Evolutionary conservation across 495 filamentous ascomycete genomes (phyloP).

Genomic region (Xeromyces bisporus): DNA sequence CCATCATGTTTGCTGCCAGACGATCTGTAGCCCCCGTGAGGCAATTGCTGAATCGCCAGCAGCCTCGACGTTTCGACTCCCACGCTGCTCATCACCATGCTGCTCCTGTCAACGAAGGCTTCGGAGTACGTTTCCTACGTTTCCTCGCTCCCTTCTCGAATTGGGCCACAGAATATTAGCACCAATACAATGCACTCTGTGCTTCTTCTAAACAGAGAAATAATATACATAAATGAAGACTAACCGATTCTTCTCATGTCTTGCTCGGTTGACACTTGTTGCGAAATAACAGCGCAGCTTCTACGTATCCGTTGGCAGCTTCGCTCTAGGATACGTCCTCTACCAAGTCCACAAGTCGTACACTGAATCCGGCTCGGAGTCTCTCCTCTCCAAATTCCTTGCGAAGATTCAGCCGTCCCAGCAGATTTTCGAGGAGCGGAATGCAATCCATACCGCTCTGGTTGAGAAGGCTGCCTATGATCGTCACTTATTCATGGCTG

Average conservation of each 20-base stretch:
- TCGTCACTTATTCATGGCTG: conserved; percentile 45
- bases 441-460: conserved; percentile 42
- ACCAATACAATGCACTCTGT: too few relatives aligned
- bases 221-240: too few relatives aligned
- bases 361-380: conserved; percentile 30
- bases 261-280: conserved; percentile 2
- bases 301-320: conserved; percentile 42
- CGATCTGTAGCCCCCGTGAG: conserved; percentile 25
- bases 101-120: conserved; percentile 40
- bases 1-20: conserved; percentile 30
- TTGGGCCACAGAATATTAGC: background rate
- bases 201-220: too few relatives aligned
- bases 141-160: conserved; percentile 8
- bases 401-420: conserved; percentile 30
- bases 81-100: conserved; percentile 28
- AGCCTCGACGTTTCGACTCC: conserved; percentile 28
- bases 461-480: conserved; percentile 56
- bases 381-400: conserved; percentile 42
- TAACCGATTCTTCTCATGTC: too few relatives aligned
- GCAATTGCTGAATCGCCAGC: conserved; percentile 28
- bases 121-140: conserved; percentile 38
- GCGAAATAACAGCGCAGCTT: conserved; percentile 39
- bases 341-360: conserved; percentile 33
- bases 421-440: conserved; percentile 39
- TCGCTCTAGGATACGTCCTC: conserved; percentile 39